These are phyloP conservation scores for Metarhizium album DNA, from an alignment of 2,329 filamentous ascomycete species.

Conservation along the genomic window DNA sequence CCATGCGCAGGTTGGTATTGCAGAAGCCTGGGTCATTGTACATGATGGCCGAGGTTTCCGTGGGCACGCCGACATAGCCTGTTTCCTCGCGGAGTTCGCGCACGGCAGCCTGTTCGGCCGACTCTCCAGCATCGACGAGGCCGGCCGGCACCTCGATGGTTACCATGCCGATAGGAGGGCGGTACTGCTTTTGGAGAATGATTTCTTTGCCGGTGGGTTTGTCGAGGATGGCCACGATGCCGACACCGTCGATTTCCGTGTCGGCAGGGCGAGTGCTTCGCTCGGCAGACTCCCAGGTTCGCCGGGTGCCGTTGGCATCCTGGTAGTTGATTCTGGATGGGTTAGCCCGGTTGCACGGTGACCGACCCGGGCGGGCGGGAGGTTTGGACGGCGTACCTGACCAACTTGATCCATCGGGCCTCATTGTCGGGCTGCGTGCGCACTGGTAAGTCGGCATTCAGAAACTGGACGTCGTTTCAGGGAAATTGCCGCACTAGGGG, in stretches of 20 bases:
- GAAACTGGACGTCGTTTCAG: neutral
- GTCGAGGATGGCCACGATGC: constrained; percentile 59
- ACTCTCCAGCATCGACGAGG: constrained; percentile 51
- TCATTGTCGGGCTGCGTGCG: constrained; percentile 33
- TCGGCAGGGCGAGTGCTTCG: constrained; percentile 54
- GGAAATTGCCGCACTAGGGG: constrained; percentile 28
- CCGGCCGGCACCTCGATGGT: constrained; percentile 56
- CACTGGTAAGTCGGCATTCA: neutral
- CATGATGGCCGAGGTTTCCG: constrained; percentile 53
- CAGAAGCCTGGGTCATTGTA: constrained; percentile 58
- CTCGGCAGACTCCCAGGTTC: constrained; percentile 64
- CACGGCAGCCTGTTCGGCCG: constrained; percentile 48
- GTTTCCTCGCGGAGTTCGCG: constrained; percentile 58
- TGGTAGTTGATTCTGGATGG: constrained; percentile 47
- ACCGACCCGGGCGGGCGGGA: neutral
- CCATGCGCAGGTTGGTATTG: constrained; percentile 57
- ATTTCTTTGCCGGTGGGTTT: constrained; percentile 42
- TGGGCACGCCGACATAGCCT: constrained; percentile 47
- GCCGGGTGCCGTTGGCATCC: constrained; percentile 46
- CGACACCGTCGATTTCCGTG: constrained; percentile 59
- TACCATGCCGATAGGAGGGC: constrained; percentile 48
- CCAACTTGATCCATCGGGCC: constrained; percentile 49
- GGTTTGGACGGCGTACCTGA: constrained; percentile 32
- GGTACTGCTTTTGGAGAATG: constrained; percentile 56
- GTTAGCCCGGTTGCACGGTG: neutral